Conservation (phyloP, 2,329 filamentous ascomycete species). For the Aspergillus puulaauensis region DNA sequence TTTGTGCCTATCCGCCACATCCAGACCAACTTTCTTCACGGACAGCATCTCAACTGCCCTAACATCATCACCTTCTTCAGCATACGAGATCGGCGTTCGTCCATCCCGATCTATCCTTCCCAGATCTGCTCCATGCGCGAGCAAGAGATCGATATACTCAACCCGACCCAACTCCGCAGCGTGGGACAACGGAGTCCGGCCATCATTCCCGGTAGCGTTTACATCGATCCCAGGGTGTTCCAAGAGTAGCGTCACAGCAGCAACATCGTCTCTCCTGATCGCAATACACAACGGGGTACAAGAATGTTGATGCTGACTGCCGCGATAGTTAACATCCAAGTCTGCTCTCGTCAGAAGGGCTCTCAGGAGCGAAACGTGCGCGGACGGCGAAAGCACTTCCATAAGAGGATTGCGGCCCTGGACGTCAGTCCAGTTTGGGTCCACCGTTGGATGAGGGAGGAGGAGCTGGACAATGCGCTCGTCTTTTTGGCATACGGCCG, state of each 20-base stretch:
- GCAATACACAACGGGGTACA: not conserved
- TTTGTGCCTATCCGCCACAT: not conserved
- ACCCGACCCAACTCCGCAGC: not conserved
- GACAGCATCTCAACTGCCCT: not conserved
- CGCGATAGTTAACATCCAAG: not conserved
- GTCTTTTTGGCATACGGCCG: not conserved
- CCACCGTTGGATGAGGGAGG: not conserved
- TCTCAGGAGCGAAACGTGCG: not conserved
- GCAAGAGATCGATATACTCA: not conserved
- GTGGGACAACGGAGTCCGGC: not conserved
- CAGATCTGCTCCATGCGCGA: not conserved
- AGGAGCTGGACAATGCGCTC: not conserved
- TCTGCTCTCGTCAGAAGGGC: not conserved
- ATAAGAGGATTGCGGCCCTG: not conserved
- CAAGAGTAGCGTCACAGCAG: not conserved
- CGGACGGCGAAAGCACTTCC: not conserved
- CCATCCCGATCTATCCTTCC: not conserved
- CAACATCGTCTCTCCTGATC: not conserved
- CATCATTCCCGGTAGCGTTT: not conserved
- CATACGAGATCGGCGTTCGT: not conserved
- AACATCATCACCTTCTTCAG: not conserved
- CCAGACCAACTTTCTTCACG: rapidly evolving
- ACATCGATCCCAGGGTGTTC: not conserved
- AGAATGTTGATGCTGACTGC: not conserved
- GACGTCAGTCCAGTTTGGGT: not conserved